Percentiles rank a stretch among this genome's conserved stretches.
phyloP scores from a whole-genome alignment of 1,284 basidiomycete genomes.

The Pterula multifida region DNA sequence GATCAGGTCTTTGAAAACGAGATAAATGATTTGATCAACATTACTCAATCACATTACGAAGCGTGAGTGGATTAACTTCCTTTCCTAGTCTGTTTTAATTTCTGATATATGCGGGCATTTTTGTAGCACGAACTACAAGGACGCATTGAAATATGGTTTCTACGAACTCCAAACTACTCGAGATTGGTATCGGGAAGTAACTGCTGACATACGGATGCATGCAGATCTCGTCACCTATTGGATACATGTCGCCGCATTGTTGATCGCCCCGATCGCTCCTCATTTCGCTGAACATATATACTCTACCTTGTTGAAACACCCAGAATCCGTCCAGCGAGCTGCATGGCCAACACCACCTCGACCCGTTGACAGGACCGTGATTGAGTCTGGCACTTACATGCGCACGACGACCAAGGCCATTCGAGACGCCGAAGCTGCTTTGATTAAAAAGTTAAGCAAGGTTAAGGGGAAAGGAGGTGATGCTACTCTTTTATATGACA shows the following conservation, averaged over 20 bases:
- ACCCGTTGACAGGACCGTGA: conserved; percentile 44
- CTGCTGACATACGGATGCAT: conserved; percentile 86
- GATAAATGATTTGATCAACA: conserved; percentile 75
- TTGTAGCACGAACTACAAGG: conserved; percentile 89
- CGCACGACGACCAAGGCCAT: conserved; percentile 79
- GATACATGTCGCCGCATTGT: conserved; percentile 72
- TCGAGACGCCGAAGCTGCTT: conserved; percentile 75
- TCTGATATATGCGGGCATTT: no score
- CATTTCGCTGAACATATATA: conserved; percentile 95
- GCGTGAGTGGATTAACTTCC: no score
- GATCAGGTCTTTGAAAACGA: conserved; percentile 90
- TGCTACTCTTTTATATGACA: conserved; percentile 50
- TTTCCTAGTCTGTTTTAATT: not conserved
- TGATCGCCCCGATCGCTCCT: conserved; percentile 85
- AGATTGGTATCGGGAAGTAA: conserved; percentile 96
- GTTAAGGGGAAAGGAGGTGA: conserved; percentile 39
- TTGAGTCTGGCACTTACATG: conserved; percentile 79
- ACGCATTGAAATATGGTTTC: conserved; percentile 90
- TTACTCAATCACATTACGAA: conserved; percentile 71
- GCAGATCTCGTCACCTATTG: conserved; percentile 66
- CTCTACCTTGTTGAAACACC: conserved; percentile 62
- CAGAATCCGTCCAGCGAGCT: conserved; percentile 73
- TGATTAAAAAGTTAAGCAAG: conserved; percentile 70
- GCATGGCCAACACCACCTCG: conserved; percentile 60
- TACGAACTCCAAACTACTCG: conserved; percentile 90